A percentile compares a stretch with the other conserved stretches of the same genome.
phyloP scores from a whole-genome alignment of 2,329 filamentous ascomycete species.

The Fusarium tupiense region DNA sequence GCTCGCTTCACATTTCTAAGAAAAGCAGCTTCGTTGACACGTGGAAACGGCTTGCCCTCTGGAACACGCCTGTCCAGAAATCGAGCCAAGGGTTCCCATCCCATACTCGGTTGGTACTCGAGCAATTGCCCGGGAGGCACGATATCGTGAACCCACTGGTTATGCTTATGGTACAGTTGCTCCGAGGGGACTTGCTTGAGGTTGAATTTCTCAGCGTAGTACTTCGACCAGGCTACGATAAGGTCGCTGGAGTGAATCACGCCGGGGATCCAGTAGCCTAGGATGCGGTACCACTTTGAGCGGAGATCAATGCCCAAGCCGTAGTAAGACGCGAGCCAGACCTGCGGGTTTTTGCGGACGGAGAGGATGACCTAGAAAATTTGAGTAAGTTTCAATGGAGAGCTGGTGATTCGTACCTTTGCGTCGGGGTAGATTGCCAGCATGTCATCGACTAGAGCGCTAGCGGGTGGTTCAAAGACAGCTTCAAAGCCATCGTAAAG shows the following conservation, averaged over 20 bases:
- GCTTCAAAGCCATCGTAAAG: constrained; percentile 32
- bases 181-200: constrained; percentile 15
- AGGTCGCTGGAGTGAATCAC: constrained; percentile 35
- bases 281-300: constrained; percentile 21
- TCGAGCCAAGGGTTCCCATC: constrained; percentile 22
- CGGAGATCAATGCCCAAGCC: constrained; percentile 32
- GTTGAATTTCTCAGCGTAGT: constrained; percentile 23
- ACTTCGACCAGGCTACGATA: constrained; percentile 26
- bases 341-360: constrained; percentile 29
- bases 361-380: constrained; percentile 21
- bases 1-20: constrained; percentile 29
- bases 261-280: constrained; percentile 31
- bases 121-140: constrained; percentile 21
- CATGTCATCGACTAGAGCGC: constrained; percentile 31
- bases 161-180: constrained; percentile 28
- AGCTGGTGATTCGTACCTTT: not conserved
- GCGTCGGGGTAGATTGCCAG: constrained; percentile 25
- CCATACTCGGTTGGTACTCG: constrained; percentile 33
- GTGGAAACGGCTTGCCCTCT: constrained; percentile 14
- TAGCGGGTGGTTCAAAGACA: constrained; percentile 33
- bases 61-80: constrained; percentile 19
- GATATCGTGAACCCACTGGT: constrained; percentile 29
- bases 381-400: not conserved
- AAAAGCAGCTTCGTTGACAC: constrained; percentile 35
- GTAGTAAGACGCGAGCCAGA: constrained; percentile 33